Conservation (phyloP, 495 filamentous ascomycete genomes). For the Penicillium ochrochloron region DNA sequence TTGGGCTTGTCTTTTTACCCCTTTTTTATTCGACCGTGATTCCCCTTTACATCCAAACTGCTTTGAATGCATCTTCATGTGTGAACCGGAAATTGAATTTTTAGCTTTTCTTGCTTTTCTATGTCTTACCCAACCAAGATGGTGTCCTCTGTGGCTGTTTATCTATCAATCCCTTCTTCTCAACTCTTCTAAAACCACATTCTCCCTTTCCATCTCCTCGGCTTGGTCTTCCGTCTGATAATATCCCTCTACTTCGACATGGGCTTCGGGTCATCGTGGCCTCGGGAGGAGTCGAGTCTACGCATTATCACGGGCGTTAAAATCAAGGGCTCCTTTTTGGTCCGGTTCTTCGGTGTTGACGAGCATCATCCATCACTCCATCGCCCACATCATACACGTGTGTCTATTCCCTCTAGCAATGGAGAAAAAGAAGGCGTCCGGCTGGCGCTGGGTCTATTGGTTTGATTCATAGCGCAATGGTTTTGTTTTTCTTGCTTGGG, state of each 20-base stretch:
- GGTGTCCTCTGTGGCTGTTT: constrained; percentile 25
- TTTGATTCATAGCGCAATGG: constrained; percentile 2
- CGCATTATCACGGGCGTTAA: constrained; percentile 24
- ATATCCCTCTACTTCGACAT: constrained; percentile 26
- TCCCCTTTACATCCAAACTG: constrained; percentile 34
- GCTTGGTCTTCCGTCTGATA: not conserved
- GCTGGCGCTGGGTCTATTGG: constrained; percentile 15
- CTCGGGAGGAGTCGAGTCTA: constrained; percentile 13
- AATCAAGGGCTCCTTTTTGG: not conserved
- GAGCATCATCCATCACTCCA: not conserved
- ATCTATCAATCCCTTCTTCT: constrained; percentile 11
- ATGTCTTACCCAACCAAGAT: constrained; percentile 16
- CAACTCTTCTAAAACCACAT: not conserved
- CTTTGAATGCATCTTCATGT: constrained; percentile 35
- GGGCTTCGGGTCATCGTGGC: constrained; percentile 30
- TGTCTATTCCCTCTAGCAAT: constrained; percentile 8
- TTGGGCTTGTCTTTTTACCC: constrained; percentile 15
- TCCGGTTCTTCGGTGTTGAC: not conserved
- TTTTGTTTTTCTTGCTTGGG: constrained; percentile 9
- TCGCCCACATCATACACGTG: constrained; percentile 3
- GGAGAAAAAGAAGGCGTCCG: constrained; percentile 22
- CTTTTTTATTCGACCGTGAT: constrained; percentile 34
- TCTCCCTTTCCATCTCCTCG: not conserved
- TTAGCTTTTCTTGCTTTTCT: constrained; percentile 26
- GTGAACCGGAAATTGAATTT: constrained; percentile 36